Conservation (phyloP, 495 filamentous ascomycete genomes). For the Bryoglossum gracile region DNA sequence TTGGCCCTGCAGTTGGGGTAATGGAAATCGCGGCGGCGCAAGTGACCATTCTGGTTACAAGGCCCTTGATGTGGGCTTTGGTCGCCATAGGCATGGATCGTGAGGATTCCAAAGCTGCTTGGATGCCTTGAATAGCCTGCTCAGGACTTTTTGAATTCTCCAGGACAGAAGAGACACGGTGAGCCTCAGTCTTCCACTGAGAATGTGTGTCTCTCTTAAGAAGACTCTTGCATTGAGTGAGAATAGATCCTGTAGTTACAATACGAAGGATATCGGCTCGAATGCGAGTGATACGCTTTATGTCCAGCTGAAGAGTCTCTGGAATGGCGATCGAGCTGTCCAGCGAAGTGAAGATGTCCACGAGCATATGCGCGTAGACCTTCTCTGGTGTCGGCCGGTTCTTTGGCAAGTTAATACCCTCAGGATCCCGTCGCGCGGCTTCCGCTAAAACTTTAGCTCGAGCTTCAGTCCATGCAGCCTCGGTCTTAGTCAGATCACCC, state of each 20-base stretch:
- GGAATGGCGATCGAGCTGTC: conserved; percentile 53
- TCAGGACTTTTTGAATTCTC: conserved; percentile 33
- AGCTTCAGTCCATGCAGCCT: conserved; percentile 65
- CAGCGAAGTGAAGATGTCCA: conserved; percentile 44
- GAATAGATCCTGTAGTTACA: conserved; percentile 69
- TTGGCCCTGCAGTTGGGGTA: conserved; percentile 29
- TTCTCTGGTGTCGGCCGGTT: conserved; percentile 54
- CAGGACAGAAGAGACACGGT: conserved; percentile 56
- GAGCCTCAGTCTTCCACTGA: conserved; percentile 83
- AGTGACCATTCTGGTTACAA: conserved; percentile 43
- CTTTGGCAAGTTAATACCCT: conserved; percentile 48
- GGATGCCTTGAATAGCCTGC: conserved; percentile 54
- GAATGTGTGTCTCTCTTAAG: conserved; percentile 86
- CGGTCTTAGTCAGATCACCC: conserved; percentile 54
- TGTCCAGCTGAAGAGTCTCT: conserved; percentile 80
- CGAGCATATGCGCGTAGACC: conserved; percentile 73
- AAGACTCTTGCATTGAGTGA: conserved; percentile 89
- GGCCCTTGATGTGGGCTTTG: conserved; percentile 45
- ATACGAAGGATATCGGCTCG: conserved; percentile 65
- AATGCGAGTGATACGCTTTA: conserved; percentile 57
- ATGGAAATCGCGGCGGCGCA: conserved; percentile 31
- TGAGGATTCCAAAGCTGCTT: conserved; percentile 70
- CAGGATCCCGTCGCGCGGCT: conserved; percentile 62
- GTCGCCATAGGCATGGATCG: conserved; percentile 70
- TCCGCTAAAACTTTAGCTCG: conserved; percentile 63